A percentile compares a stretch with the other conserved stretches of the same genome.
Evolutionary conservation across 2,329 filamentous ascomycete genomes (phyloP).

Genomic region (Ambrosiella xylebori): DNA sequence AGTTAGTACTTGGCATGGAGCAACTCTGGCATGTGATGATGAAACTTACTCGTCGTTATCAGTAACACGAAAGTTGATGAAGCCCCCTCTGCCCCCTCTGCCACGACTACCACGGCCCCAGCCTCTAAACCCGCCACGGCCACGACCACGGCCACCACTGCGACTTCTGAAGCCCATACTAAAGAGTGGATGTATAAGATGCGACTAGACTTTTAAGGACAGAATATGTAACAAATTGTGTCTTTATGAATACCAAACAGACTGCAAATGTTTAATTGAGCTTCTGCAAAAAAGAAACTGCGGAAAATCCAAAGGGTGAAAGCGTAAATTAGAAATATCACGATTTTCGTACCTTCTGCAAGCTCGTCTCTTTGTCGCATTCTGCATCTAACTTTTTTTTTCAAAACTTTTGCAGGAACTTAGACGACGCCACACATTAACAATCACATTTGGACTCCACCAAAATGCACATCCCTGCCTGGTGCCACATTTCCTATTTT

Average conservation of each 20-base stretch:
- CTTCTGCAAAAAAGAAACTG: neutral
- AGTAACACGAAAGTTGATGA: slow-evolving; percentile 29
- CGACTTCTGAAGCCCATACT: slow-evolving; percentile 11
- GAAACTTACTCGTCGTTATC: slow-evolving; percentile 23
- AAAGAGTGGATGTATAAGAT: neutral
- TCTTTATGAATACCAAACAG: neutral
- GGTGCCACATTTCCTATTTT: slow-evolving; percentile 6
- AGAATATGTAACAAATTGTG: neutral
- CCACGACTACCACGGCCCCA: slow-evolving; percentile 19
- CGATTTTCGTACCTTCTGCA: neutral
- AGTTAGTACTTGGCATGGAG: neutral
- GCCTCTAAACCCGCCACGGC: slow-evolving; percentile 1
- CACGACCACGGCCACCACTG: slow-evolving; percentile 8
- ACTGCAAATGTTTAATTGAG: neutral
- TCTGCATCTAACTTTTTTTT: slow-evolving; percentile 1
- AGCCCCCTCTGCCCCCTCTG: slow-evolving; percentile 21
- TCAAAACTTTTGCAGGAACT: slow-evolving; percentile 6
- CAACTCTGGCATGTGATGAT: neutral
- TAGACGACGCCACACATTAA: slow-evolving; percentile 1
- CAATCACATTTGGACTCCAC: slow-evolving; percentile 1
- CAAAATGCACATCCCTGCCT: neutral
- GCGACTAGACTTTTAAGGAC: neutral
- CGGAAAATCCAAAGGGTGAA: neutral
- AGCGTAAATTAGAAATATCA: neutral
- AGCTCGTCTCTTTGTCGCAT: slow-evolving; percentile 3